Base-by-base conservation (phyloP, 768 basidiomycete genomes). In the Boletus sensibilis region DNA sequence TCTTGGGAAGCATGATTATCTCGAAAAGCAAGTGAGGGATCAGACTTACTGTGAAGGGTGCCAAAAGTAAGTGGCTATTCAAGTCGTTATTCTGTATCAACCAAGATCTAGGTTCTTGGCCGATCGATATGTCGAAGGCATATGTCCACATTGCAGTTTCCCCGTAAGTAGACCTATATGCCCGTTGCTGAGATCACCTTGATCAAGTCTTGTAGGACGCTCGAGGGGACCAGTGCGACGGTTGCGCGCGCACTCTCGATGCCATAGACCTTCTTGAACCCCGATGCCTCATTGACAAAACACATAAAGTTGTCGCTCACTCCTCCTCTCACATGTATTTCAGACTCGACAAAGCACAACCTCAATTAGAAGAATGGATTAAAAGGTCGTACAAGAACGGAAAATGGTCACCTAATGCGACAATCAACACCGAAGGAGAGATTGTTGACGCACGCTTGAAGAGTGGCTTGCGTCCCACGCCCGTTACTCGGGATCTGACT, bases 41-140 rank as follows among this genome's bases (percentile, higher is more conserved):
- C 97, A 98, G 75, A 93, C 93, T 0, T 99, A 92, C 68, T 99
- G 96, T 68, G 91, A 95, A 75, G 87, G 88, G 14, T 95, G 94
- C 68, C 78, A 84, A 58, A 92, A 92, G 88, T 91, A 66, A 58
- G 82, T 66, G 5, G 1, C 4, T 35, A 18, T 35, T 38, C 47
- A 10, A 31, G 2, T 29, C 27, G 41, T 25, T 20, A 47, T 66
- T 44, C 20, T 45, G 46, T 33, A 57, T 57, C 55, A 45, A 59
- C 59, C 35, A 34, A 18, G 5, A 53, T 49, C 7, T 57, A 92
- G 92, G 64, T 99, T 97, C 76, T 75, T 99, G 35, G 97, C 97
- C 20, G 97, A 99, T 74, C 88, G 97, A 52, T 98, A 90, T 73
- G 95, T 98, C 0, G 96, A 98, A 72, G 97, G 97, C n/a, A 92